These are phyloP conservation scores for Penicillium silybi DNA, from an alignment of 495 filamentous ascomycete genomes.

Conservation along the genomic window DNA sequence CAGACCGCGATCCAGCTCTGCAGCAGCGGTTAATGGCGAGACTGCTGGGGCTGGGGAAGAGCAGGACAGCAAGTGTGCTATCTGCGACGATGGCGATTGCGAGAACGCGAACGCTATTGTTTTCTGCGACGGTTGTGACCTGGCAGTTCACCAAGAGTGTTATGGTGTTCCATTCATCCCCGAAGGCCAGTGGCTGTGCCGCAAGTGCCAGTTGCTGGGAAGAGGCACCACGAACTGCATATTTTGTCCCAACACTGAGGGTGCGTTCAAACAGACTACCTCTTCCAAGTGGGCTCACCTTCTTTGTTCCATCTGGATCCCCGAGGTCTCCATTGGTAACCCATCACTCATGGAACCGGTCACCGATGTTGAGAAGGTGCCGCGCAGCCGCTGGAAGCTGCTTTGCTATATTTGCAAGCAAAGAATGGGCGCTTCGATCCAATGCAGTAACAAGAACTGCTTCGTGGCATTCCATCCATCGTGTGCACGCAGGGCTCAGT, in stretches of 20 bases:
- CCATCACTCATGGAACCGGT: conserved; percentile 97
- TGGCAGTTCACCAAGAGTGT: conserved; percentile 98
- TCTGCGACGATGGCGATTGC: conserved; percentile 97
- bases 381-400: conserved; percentile 87
- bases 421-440: conserved; percentile 96
- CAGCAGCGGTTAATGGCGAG: conserved; percentile 88
- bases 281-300: conserved; percentile 94
- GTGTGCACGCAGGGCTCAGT: conserved; percentile 80
- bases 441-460: conserved; percentile 96
- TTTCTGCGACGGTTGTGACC: conserved; percentile 96
- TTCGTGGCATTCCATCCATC: conserved; percentile 99
- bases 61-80: conserved; percentile 94
- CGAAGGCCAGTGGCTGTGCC: conserved; percentile 96
- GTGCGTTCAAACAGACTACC: conserved; percentile 97
- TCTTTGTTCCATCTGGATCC: conserved; percentile 97
- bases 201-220: conserved; percentile 94
- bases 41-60: conserved; percentile 78
- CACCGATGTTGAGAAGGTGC: conserved; percentile 95
- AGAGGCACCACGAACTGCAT: conserved; percentile 92
- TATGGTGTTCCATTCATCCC: conserved; percentile 99
- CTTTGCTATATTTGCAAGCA: conserved; percentile 96
- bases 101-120: conserved; percentile 99
- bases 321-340: conserved; percentile 93
- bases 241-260: conserved; percentile 96
- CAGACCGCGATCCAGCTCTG: conserved; percentile 83